Evolutionary conservation across 1,284 basidiomycete species (phyloP).

Genomic region (Rhizoctonia solani): DNA sequence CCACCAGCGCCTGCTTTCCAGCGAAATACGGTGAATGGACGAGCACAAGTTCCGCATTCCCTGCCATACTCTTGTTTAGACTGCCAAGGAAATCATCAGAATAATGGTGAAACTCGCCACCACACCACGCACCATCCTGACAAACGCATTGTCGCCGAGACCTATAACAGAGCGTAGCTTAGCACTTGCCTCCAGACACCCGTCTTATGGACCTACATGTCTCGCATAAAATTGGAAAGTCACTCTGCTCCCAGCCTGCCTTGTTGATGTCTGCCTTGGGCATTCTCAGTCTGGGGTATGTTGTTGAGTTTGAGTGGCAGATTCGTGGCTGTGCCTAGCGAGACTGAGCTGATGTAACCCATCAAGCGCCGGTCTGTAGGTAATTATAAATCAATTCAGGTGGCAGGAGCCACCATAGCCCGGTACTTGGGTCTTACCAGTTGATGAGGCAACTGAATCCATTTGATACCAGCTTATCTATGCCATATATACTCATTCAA

Average conservation of each 20-base stretch:
- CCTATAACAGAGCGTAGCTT: slow-evolving; percentile 54
- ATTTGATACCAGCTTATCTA: no score
- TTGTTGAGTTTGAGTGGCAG: slow-evolving; percentile 7
- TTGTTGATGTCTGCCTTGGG: slow-evolving; percentile 72
- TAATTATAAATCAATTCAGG: no score
- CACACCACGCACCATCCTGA: slow-evolving; percentile 50
- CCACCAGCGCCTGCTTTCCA: slow-evolving; percentile 96
- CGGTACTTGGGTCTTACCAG: no score
- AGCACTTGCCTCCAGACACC: slow-evolving; percentile 16
- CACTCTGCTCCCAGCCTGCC: slow-evolving; percentile 88
- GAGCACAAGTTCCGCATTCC: slow-evolving; percentile 93
- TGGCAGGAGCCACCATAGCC: no score
- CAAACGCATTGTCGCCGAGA: slow-evolving; percentile 84
- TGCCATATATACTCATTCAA: no score
- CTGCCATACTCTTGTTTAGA: slow-evolving; percentile 96
- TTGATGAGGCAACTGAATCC: no score
- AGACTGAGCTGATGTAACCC: neutral
- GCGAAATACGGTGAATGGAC: slow-evolving; percentile 95
- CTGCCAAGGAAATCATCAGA: slow-evolving; percentile 48
- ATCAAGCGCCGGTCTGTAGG: neutral
- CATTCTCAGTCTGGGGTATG: slow-evolving; percentile 10
- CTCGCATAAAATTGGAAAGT: slow-evolving; percentile 89
- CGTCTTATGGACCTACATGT: slow-evolving; percentile 65
- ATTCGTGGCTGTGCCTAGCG: slow-evolving; percentile 5
- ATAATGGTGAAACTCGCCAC: slow-evolving; percentile 33